These are phyloP conservation scores for Plantago coronopus DNA, from an alignment of 305 asterid genomes.

Conservation along the genomic window DNA sequence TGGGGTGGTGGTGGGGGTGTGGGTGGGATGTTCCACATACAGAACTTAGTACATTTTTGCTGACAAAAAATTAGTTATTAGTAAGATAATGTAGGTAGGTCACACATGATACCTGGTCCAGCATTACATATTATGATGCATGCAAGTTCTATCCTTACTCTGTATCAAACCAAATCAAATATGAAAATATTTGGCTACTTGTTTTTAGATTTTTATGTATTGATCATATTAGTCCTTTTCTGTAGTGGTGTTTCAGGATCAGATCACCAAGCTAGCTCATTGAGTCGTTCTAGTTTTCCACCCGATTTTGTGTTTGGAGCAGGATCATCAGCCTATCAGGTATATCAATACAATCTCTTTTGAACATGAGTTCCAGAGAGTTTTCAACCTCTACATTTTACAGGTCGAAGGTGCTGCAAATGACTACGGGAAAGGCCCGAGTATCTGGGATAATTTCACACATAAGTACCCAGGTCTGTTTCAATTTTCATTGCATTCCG, in stretches of 20 bases:
- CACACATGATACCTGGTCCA: conserved; percentile 13
- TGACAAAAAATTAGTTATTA: background rate
- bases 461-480: conserved; percentile 6
- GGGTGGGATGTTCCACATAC: too few relatives aligned
- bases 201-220: conserved; percentile 9
- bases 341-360: background rate
- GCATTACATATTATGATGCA: conserved; percentile 10
- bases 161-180: conserved; percentile 5
- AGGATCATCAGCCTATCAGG: conserved; percentile 14
- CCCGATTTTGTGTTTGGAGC: conserved; percentile 9
- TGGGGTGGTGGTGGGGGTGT: too few relatives aligned
- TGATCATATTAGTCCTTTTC: background rate
- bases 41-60: too few relatives aligned
- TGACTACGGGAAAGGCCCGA: conserved; percentile 8
- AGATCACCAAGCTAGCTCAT: conserved; percentile 8
- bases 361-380: background rate
- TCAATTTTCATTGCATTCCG: background rate
- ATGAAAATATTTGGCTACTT: conserved; percentile 10
- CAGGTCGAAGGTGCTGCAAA: conserved; percentile 13
- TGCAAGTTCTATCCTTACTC: background rate
- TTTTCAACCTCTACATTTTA: background rate
- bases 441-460: conserved; percentile 13
- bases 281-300: conserved; percentile 10
- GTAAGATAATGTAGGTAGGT: conserved; percentile 4
- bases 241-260: background rate